Conservation (phyloP, 495 filamentous ascomycete species). For the Annulohypoxylon stygium region DNA sequence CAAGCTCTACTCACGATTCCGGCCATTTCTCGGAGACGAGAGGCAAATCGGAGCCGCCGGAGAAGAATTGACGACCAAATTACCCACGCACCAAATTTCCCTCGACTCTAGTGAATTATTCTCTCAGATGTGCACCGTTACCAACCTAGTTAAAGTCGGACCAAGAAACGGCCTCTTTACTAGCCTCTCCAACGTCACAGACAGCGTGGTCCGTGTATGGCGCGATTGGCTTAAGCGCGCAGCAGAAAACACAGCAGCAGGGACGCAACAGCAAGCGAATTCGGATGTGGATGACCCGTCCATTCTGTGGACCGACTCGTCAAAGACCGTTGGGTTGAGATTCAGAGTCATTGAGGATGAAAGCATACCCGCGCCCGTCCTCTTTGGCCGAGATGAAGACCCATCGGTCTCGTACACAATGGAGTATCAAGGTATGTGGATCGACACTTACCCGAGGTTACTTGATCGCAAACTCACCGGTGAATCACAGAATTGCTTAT, state of each 20-base stretch:
- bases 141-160: slow-evolving; percentile 75
- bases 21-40: slow-evolving; percentile 66
- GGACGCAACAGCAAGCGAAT: slow-evolving; percentile 32
- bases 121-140: slow-evolving; percentile 75
- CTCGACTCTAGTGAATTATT: slow-evolving; percentile 78
- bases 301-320: slow-evolving; percentile 71
- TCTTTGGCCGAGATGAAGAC: slow-evolving; percentile 68
- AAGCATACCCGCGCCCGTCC: slow-evolving; percentile 51
- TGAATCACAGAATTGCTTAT: slow-evolving; percentile 68
- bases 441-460: background rate
- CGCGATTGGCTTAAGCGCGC: slow-evolving; percentile 70
- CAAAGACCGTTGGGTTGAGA: slow-evolving; percentile 68
- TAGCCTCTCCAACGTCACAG: slow-evolving; percentile 71
- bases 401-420: slow-evolving; percentile 70
- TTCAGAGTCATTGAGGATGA: slow-evolving; percentile 61
- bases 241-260: slow-evolving; percentile 53
- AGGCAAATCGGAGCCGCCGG: slow-evolving; percentile 45
- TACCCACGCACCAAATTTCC: slow-evolving; percentile 69
- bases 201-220: slow-evolving; percentile 75
- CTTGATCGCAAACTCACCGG: slow-evolving; percentile 15
- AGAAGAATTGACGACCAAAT: slow-evolving; percentile 47
- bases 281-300: slow-evolving; percentile 41
- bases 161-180: slow-evolving; percentile 69
- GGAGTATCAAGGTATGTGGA: slow-evolving; percentile 68
- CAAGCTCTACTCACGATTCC: slow-evolving; percentile 68